Conservation (phyloP, 176 grass and related monocot species). For the Oryza meridionalis region DNA sequence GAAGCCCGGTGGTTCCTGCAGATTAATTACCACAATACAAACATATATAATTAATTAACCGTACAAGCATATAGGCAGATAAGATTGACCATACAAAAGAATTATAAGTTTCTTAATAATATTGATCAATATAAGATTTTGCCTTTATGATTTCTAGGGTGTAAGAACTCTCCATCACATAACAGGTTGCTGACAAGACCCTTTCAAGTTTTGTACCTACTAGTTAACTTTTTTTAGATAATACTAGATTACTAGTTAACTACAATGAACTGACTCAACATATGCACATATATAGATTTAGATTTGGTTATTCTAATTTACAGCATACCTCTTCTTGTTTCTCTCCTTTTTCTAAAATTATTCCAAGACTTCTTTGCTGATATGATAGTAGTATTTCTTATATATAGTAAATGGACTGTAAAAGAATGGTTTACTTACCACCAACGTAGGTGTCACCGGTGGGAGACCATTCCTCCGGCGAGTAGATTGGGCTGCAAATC, state of each 20-base stretch:
- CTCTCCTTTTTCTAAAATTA: background rate
- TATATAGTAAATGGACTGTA: background rate
- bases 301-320: background rate
- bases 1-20: constrained; percentile 84
- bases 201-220: background rate
- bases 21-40: background rate
- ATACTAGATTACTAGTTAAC: background rate
- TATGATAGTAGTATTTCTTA: background rate
- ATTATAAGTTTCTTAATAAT: no score
- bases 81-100: no score
- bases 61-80: background rate
- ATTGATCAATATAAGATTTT: background rate
- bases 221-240: no score
- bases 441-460: constrained; percentile 80
- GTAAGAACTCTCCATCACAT: background rate
- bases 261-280: background rate
- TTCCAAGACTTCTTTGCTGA: no score
- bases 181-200: background rate
- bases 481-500: constrained; percentile 83
- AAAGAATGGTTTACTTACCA: constrained; percentile 42
- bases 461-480: constrained; percentile 69
- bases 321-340: background rate
- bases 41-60: background rate
- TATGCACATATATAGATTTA: background rate
- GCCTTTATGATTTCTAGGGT: background rate